A percentile compares a stretch with the other conserved stretches of the same genome.
phyloP scores from a whole-genome alignment of 169 alveolate genomes.

The Cryptosporidium sp. region DNA sequence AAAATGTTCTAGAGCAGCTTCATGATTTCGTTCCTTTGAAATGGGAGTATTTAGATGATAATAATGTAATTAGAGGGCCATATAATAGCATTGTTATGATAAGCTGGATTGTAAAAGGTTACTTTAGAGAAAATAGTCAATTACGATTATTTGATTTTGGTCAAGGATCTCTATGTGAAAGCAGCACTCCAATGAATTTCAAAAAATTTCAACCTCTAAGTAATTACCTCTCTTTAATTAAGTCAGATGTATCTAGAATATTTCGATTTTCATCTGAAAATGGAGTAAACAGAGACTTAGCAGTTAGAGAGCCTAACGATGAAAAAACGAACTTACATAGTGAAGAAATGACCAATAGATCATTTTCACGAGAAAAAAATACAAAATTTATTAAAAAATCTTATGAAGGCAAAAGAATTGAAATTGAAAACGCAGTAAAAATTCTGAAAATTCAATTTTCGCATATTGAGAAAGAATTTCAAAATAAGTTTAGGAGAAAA shows the following conservation, averaged over 20 bases:
- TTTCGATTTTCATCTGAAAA: background rate
- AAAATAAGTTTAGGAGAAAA: slow-evolving; percentile 10
- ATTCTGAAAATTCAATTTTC: slow-evolving; percentile 8
- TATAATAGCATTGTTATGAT: slow-evolving; percentile 79
- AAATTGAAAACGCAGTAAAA: slow-evolving; percentile 16
- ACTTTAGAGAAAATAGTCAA: slow-evolving; percentile 76
- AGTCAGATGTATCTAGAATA: slow-evolving; percentile 56
- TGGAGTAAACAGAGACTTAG: background rate
- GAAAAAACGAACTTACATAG: too few species aligned
- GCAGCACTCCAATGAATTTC: background rate
- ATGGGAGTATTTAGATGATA: slow-evolving; percentile 81
- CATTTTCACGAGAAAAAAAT: background rate
- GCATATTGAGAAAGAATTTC: slow-evolving; percentile 38
- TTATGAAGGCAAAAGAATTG: background rate
- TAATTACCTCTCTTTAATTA: slow-evolving; percentile 5
- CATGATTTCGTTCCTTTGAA: slow-evolving; percentile 70
- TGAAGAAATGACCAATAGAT: background rate
- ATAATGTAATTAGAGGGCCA: slow-evolving; percentile 78
- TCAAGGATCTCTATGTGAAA: background rate
- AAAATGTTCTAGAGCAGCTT: slow-evolving; percentile 39
- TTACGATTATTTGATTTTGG: slow-evolving; percentile 75
- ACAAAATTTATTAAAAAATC: background rate
- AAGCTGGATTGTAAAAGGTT: slow-evolving; percentile 79
- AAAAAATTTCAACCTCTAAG: background rate
- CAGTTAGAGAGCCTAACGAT: background rate